Base-by-base conservation (phyloP, 345 rosid genomes). In the Acer yangbiense region DNA sequence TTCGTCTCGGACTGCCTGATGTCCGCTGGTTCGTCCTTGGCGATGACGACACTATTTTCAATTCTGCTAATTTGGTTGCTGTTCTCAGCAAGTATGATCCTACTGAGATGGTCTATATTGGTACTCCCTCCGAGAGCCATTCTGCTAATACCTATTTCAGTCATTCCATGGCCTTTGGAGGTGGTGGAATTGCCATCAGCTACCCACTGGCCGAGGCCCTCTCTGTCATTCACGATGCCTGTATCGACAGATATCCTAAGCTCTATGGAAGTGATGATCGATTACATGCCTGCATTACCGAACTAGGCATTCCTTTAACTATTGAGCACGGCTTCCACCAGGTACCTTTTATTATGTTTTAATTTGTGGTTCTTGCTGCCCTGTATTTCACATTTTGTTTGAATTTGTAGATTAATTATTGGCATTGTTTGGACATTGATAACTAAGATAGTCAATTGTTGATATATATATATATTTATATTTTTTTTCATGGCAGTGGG, bases 261-360 rank as follows among this genome's bases (percentile, higher is more conserved):
- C 86, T 93, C 18, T 92, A 95, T 70, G 98, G 98, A 8, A 93
- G 98, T 75, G 98, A 93, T 79, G 99, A 95, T 85, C 90, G 99
- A 3, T 89, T 95, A 13, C 97, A 92, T 41, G 97, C 99, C 65
- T 95, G 99, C 80, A 93, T 93, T 78, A 85, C 98, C 0, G 99
- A 95, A 77, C 91, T 95, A 0, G 98, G 99, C 13, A 86, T 95
- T 84, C 97, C 99, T 74, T 78, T 95, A 69, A 84, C 96, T 6
- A 89, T 84, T 78, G 99, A 95, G 78, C 88, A 78, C 52, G 99
- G 99, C 35, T 95, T 95, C 83, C 99, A 95, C 73, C 99, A 93
- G 95, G 98, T 93, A 71, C 16, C 29, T 62, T 66, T 35, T 9
- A 32, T 69, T 17, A 54, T 78, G 57, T 39, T 70, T 71, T 43